These are phyloP conservation scores for Acephala macrosclerotiorum DNA, from an alignment of 2,329 filamentous ascomycete species.

Conservation along the genomic window DNA sequence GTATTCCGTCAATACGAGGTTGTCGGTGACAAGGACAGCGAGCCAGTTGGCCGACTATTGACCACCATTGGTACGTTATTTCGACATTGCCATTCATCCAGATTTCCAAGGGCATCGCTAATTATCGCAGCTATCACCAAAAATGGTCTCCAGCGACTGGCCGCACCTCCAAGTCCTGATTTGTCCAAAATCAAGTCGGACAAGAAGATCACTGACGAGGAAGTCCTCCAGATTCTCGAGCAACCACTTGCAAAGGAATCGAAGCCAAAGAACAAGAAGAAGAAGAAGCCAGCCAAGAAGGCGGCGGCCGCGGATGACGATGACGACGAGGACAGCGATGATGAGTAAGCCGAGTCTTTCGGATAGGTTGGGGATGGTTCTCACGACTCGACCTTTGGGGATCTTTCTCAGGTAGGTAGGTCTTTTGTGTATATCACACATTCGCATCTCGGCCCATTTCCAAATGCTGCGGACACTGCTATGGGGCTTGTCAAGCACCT, in stretches of 20 bases:
- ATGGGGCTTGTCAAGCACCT: slow-evolving; percentile 34
- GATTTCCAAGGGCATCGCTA: slow-evolving; percentile 36
- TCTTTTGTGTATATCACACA: slow-evolving; percentile 3
- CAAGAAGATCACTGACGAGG: slow-evolving; percentile 97
- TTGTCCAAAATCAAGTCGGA: slow-evolving; percentile 87
- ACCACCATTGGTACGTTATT: slow-evolving; percentile 94
- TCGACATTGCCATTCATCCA: background rate
- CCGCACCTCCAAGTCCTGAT: slow-evolving; percentile 78
- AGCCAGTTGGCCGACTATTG: slow-evolving; percentile 84
- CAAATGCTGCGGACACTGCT: slow-evolving; percentile 23
- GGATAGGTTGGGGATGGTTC: slow-evolving; percentile 1
- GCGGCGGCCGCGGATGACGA: slow-evolving; percentile 44
- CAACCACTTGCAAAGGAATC: slow-evolving; percentile 86
- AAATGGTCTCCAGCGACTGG: slow-evolving; percentile 90
- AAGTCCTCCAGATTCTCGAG: slow-evolving; percentile 93
- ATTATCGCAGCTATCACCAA: slow-evolving; percentile 82
- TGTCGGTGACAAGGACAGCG: slow-evolving; percentile 89
- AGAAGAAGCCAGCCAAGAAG: slow-evolving; percentile 62
- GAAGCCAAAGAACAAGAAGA: slow-evolving; percentile 90
- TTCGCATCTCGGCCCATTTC: slow-evolving; percentile 1
- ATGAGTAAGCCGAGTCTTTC: slow-evolving; percentile 41
- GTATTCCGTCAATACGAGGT: slow-evolving; percentile 97
- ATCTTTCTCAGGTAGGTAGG: slow-evolving; percentile 3
- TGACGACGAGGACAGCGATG: slow-evolving; percentile 45
- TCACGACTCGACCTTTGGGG: background rate